A percentile compares a stretch with the other conserved stretches of the same genome.
Conservation (phyloP, 2,329 filamentous ascomycete species). For the Colletotrichum agaves region DNA sequence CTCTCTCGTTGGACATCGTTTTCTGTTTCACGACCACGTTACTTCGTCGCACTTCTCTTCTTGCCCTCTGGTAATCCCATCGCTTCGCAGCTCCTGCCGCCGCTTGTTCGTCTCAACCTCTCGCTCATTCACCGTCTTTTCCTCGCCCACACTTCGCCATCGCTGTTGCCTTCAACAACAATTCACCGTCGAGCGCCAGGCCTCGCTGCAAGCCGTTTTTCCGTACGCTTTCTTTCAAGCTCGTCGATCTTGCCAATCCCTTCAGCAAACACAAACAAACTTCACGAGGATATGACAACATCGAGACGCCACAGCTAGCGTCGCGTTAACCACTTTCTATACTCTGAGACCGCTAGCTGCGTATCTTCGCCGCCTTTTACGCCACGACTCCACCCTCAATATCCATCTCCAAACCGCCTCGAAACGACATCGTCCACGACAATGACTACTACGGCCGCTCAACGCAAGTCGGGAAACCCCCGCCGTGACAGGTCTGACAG, state of each 20-base stretch:
- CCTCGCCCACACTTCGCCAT: constrained; percentile 3
- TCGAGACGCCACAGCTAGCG: constrained; percentile 17
- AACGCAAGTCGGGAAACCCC: constrained; percentile 8
- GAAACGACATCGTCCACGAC: background rate
- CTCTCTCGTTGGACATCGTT: constrained; percentile 5
- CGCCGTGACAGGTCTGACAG: constrained; percentile 44
- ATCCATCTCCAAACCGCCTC: constrained; percentile 8
- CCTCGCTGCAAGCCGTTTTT: background rate
- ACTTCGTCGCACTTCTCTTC: constrained; percentile 12
- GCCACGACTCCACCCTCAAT: constrained; percentile 21
- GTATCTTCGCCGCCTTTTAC: constrained; percentile 6
- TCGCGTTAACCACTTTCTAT: constrained; percentile 10
- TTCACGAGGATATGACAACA: constrained; percentile 18
- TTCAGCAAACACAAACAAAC: constrained; percentile 15
- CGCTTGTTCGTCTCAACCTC: background rate
- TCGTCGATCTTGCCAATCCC: background rate
- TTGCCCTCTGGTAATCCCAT: background rate
- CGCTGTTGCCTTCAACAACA: background rate
- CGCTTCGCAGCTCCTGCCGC: background rate
- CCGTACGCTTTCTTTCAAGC: background rate
- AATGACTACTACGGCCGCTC: constrained; percentile 26
- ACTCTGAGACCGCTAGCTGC: constrained; percentile 19
- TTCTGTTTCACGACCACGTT: constrained; percentile 24
- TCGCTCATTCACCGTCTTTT: constrained; percentile 27
- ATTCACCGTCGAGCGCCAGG: constrained; percentile 19